A percentile compares a stretch with the other conserved stretches of the same genome.
Conservation (phyloP, 1,139 yeast species). For the Meyerozyma sp. region DNA sequence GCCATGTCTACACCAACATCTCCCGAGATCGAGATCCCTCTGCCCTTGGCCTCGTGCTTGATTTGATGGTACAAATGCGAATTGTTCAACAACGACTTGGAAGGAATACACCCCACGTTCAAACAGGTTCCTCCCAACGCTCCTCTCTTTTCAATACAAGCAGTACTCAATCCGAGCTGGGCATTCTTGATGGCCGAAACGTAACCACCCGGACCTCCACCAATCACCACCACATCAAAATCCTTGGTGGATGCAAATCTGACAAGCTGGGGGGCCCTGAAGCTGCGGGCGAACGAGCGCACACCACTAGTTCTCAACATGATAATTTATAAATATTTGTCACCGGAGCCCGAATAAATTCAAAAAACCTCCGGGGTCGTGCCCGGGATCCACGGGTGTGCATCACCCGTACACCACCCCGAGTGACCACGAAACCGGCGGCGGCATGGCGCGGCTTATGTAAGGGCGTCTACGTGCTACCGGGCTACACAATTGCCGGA, state of each 20-base stretch:
- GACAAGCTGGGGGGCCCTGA: constrained; percentile 20
- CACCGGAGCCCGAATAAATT: not conserved
- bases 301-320: constrained; percentile 1
- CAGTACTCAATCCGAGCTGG: constrained; percentile 89
- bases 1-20: constrained; percentile 71
- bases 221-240: constrained; percentile 91
- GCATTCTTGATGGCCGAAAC: constrained; percentile 99
- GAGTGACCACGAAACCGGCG: not conserved
- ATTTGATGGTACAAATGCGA: constrained; percentile 90
- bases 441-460: too few species aligned
- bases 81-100: constrained; percentile 92
- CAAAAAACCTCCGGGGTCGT: not conserved
- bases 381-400: not conserved
- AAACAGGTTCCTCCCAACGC: constrained; percentile 96
- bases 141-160: constrained; percentile 96
- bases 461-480: too few species aligned
- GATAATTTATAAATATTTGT: not conserved
- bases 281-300: not conserved
- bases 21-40: constrained; percentile 84
- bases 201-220: constrained; percentile 99
- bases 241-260: constrained; percentile 40
- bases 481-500: too few species aligned
- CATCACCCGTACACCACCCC: constrained; percentile 1
- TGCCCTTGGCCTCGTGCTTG: constrained; percentile 71
- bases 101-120: constrained; percentile 98